phyloP scores from a whole-genome alignment of 495 filamentous ascomycete genomes.

The Podospora sp. region DNA sequence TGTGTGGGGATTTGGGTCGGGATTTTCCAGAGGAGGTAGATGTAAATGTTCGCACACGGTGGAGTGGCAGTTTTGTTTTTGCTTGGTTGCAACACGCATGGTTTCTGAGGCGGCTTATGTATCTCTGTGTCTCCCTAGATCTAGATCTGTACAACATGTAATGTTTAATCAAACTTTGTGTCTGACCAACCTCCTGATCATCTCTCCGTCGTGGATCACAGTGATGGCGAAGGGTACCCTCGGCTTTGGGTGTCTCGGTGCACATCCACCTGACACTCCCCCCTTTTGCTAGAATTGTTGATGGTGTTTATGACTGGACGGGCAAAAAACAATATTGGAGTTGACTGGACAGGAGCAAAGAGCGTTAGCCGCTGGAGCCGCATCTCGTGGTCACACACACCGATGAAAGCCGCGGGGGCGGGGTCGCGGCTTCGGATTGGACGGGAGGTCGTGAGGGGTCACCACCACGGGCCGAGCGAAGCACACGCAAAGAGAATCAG shows the following conservation, averaged over 20 bases:
- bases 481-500: neutral
- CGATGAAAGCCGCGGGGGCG: neutral
- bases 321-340: neutral
- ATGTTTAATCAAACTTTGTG: neutral
- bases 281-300: neutral
- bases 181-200: neutral
- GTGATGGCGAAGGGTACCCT: neutral
- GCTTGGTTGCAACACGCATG: neutral
- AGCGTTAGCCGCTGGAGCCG: neutral
- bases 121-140: neutral
- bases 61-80: neutral
- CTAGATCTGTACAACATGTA: neutral
- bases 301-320: neutral
- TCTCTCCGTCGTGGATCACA: too few relatives aligned
- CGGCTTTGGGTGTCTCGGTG: neutral
- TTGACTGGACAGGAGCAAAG: neutral
- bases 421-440: neutral
- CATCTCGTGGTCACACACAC: neutral
- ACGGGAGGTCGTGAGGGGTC: neutral
- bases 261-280: neutral
- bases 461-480: neutral
- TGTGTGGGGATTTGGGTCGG: too few relatives aligned
- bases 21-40: neutral
- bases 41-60: neutral
- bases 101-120: neutral